Evolutionary conservation across 1,284 basidiomycete genomes (phyloP).

Genomic region (Sanghuangporus weigelae): DNA sequence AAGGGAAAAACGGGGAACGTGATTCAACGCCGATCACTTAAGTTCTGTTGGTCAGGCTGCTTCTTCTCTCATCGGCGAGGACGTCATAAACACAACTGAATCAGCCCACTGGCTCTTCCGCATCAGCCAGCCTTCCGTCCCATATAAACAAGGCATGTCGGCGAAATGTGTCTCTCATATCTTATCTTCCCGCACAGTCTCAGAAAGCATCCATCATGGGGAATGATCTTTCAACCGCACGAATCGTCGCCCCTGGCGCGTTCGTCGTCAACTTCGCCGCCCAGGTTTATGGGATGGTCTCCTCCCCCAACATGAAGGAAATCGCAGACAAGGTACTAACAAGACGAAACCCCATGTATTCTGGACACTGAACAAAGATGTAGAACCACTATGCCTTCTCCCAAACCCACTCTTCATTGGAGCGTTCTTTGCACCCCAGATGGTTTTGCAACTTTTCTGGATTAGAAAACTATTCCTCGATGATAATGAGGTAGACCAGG

Average conservation of each 20-base stretch:
- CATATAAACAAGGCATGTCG: background rate
- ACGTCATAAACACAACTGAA: too few relatives aligned
- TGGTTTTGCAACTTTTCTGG: slow-evolving; percentile 28
- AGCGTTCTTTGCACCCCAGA: slow-evolving; percentile 31
- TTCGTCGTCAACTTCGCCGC: slow-evolving; percentile 29
- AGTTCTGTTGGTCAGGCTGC: too few relatives aligned
- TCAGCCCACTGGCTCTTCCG: too few relatives aligned
- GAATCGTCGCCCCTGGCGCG: slow-evolving; percentile 26
- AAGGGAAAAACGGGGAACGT: background rate
- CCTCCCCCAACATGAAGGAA: slow-evolving; percentile 32
- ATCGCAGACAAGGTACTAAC: slow-evolving; percentile 28
- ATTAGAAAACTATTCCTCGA: slow-evolving; percentile 26
- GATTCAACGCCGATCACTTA: background rate
- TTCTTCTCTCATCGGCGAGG: background rate
- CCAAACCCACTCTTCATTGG: slow-evolving; percentile 32
- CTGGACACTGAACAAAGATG: background rate
- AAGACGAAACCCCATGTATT: background rate
- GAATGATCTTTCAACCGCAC: slow-evolving; percentile 27
- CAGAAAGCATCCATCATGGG: slow-evolving; percentile 21
- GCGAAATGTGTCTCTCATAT: background rate
- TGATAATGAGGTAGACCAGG: slow-evolving; percentile 20
- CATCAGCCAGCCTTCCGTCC: background rate
- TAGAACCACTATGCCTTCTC: slow-evolving; percentile 35
- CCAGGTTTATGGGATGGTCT: slow-evolving; percentile 30
- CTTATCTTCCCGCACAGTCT: background rate